Percentiles rank a stretch among this genome's conserved stretches.
Evolutionary conservation across 768 basidiomycete species (phyloP).

Genomic region (Gautieria morchelliformis): DNA sequence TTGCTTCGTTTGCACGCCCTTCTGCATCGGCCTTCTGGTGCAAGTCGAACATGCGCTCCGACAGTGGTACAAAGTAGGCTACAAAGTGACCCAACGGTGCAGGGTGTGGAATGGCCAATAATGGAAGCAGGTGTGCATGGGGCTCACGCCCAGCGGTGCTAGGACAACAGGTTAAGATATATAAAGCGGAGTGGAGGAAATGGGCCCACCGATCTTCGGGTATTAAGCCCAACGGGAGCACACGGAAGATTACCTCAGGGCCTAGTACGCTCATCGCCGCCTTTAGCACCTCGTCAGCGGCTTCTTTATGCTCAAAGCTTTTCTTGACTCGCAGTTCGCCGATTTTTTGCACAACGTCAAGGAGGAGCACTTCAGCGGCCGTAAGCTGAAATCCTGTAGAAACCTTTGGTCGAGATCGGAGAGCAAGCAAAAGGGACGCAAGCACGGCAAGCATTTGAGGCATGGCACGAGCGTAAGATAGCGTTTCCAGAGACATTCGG

Average conservation of each 20-base stretch:
- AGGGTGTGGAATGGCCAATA: constrained; percentile 71
- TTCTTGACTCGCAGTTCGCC: constrained; percentile 69
- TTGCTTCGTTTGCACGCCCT: constrained; percentile 72
- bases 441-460: constrained; percentile 72
- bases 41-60: constrained; percentile 85
- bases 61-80: constrained; percentile 85
- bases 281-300: constrained; percentile 68
- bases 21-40: constrained; percentile 73
- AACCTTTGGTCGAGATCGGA: constrained; percentile 41
- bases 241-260: constrained; percentile 63
- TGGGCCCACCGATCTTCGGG: constrained; percentile 60
- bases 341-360: constrained; percentile 60
- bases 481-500: constrained; percentile 58
- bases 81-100: constrained; percentile 81
- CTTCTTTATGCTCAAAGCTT: constrained; percentile 85
- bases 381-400: constrained; percentile 30
- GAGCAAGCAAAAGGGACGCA: constrained; percentile 54
- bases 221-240: constrained; percentile 81
- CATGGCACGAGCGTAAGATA: constrained; percentile 64
- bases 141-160: constrained; percentile 73
- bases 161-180: constrained; percentile 4
- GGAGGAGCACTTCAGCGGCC: constrained; percentile 60
- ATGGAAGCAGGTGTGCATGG: constrained; percentile 83
- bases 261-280: constrained; percentile 81
- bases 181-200: background rate